phyloP scores from a whole-genome alignment of 768 basidiomycete genomes.

The Leucocoprinus birnbaumii region DNA sequence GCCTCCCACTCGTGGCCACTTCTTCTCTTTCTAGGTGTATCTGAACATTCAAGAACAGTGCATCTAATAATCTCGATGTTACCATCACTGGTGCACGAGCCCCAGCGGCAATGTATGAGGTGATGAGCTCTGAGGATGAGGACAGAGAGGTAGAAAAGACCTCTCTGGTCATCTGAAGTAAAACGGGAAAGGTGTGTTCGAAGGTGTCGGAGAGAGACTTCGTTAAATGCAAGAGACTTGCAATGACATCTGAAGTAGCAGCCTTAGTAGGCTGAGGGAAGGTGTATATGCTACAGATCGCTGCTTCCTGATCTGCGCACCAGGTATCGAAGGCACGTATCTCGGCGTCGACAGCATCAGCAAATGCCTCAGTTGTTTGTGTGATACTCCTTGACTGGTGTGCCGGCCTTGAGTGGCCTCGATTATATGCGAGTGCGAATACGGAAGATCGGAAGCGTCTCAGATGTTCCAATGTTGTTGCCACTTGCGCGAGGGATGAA shows the following conservation, averaged over 20 bases:
- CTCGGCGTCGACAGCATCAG: slow-evolving; percentile 66
- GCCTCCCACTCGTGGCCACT: slow-evolving; percentile 43
- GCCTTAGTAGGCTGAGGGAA: not conserved
- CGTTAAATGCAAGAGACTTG: slow-evolving; percentile 67
- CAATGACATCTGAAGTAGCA: slow-evolving; percentile 27
- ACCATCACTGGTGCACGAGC: slow-evolving; percentile 45
- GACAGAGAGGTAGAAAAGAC: slow-evolving; percentile 28
- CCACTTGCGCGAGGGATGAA: slow-evolving; percentile 50
- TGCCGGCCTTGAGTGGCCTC: slow-evolving; percentile 14
- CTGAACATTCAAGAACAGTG: slow-evolving; percentile 54
- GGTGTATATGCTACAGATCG: slow-evolving; percentile 46
- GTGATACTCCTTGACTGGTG: slow-evolving; percentile 27
- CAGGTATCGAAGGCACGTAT: slow-evolving; percentile 59
- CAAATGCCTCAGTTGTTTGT: slow-evolving; percentile 78
- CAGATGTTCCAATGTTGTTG: slow-evolving; percentile 61
- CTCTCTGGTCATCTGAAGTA: slow-evolving; percentile 46
- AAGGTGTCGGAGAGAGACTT: slow-evolving; percentile 57
- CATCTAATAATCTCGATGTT: slow-evolving; percentile 60
- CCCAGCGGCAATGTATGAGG: slow-evolving; percentile 18
- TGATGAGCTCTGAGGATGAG: slow-evolving; percentile 17
- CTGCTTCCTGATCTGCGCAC: slow-evolving; percentile 69
- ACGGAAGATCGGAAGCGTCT: slow-evolving; percentile 56
- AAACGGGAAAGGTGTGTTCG: slow-evolving; percentile 51
- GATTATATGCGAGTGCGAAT: slow-evolving; percentile 30
- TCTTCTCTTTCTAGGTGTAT: slow-evolving; percentile 61